Evolutionary conservation across 2,329 filamentous ascomycete genomes (phyloP).

Genomic region (Trichoderma atrobrunneum): DNA sequence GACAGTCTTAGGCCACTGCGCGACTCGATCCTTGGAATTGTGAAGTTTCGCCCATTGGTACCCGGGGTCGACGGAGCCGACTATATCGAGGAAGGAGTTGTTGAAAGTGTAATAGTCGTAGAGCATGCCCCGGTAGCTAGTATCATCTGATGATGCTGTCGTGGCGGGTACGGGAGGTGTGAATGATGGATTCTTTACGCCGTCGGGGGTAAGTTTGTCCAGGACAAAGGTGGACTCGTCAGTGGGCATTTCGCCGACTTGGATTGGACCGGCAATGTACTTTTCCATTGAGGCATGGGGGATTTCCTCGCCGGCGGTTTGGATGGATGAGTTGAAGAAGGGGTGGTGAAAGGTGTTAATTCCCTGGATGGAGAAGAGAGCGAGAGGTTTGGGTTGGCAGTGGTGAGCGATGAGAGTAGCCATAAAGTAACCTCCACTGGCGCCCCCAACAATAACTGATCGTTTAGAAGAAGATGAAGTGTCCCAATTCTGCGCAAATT

Average conservation of each 20-base stretch:
- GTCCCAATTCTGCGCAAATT: slow-evolving; percentile 29
- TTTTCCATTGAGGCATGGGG: slow-evolving; percentile 25
- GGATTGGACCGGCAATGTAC: slow-evolving; percentile 25
- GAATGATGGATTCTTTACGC: slow-evolving; percentile 28
- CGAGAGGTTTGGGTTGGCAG: slow-evolving; percentile 29
- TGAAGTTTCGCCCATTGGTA: slow-evolving; percentile 30
- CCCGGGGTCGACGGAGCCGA: slow-evolving; percentile 32
- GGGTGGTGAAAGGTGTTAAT: slow-evolving; percentile 37
- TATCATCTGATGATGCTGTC: neutral
- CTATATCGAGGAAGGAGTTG: slow-evolving; percentile 30
- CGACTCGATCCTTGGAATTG: slow-evolving; percentile 16
- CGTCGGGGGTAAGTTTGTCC: slow-evolving; percentile 29
- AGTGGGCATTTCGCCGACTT: slow-evolving; percentile 25
- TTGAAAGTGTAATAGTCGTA: slow-evolving; percentile 36
- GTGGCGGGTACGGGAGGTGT: neutral
- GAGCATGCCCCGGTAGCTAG: slow-evolving; percentile 23
- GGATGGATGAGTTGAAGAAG: slow-evolving; percentile 36
- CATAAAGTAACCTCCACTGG: slow-evolving; percentile 37
- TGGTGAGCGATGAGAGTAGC: slow-evolving; percentile 31
- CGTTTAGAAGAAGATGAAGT: slow-evolving; percentile 20
- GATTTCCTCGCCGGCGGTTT: slow-evolving; percentile 30
- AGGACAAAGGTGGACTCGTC: slow-evolving; percentile 26
- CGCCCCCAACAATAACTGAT: slow-evolving; percentile 33
- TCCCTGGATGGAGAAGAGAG: slow-evolving; percentile 35
- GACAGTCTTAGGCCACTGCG: slow-evolving; percentile 34